phyloP scores from a whole-genome alignment of 371 early-diverging fungal species.

The Mucor mucedo region DNA sequence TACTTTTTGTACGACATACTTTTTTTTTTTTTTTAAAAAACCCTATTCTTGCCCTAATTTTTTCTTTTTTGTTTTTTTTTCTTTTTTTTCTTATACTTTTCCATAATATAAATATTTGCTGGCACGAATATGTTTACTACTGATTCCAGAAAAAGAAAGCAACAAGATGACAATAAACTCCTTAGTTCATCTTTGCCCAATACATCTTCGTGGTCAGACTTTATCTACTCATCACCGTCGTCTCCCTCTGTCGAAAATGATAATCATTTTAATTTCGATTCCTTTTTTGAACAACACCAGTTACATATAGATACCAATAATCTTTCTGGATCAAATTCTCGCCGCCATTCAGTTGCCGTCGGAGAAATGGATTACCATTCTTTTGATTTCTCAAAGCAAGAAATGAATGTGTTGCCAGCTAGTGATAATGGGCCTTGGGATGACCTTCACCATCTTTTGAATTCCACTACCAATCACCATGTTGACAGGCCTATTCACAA shows the following conservation, averaged over 20 bases:
- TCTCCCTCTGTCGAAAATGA: slow-evolving; percentile 27
- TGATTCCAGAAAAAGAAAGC: slow-evolving; percentile 33
- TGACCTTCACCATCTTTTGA: slow-evolving; percentile 15
- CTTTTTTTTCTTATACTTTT: background rate
- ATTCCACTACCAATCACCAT: slow-evolving; percentile 5
- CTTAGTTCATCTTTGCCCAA: slow-evolving; percentile 26
- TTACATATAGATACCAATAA: slow-evolving; percentile 7
- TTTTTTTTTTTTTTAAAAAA: slow-evolving; percentile 4
- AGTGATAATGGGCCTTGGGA: slow-evolving; percentile 19
- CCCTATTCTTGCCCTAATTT: slow-evolving; percentile 6
- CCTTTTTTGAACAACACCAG: slow-evolving; percentile 25
- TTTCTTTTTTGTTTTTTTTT: slow-evolving; percentile 1
- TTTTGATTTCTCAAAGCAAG: slow-evolving; percentile 28
- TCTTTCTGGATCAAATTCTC: slow-evolving; percentile 21
- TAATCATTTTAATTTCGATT: slow-evolving; percentile 19
- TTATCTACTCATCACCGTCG: slow-evolving; percentile 39
- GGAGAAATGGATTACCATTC: slow-evolving; percentile 35
- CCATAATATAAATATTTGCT: slow-evolving; percentile 5
- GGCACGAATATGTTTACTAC: slow-evolving; percentile 25
- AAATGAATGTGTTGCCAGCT: slow-evolving; percentile 9
- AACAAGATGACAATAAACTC: slow-evolving; percentile 20
- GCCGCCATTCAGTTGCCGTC: slow-evolving; percentile 38
- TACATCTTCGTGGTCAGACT: slow-evolving; percentile 38
- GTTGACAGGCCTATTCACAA: slow-evolving; percentile 22
- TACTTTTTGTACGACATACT: slow-evolving; percentile 9